Conservation (phyloP, 441 rosid species). For the Melastoma candidum region DNA sequence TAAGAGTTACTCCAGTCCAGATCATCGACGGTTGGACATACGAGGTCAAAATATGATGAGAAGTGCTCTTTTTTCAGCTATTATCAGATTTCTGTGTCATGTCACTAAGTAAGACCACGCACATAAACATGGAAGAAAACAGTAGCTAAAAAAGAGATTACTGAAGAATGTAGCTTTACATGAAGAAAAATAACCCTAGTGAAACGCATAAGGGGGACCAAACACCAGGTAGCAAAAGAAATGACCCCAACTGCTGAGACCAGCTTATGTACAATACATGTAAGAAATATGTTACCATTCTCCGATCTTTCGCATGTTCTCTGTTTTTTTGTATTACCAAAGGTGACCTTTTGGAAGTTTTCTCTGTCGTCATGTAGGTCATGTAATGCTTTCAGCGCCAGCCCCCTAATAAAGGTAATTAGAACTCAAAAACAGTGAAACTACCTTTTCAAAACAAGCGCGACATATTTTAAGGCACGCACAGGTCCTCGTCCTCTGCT, state of each 20-base stretch:
- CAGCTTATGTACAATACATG: slow-evolving; percentile 29
- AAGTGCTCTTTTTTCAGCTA: slow-evolving; percentile 42
- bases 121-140: slow-evolving; percentile 10
- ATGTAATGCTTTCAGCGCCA: slow-evolving; percentile 32
- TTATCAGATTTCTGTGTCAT: slow-evolving; percentile 37
- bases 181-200: slow-evolving; percentile 32
- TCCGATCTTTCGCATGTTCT: no score
- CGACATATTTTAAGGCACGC: slow-evolving; percentile 43
- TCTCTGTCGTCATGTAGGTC: slow-evolving; percentile 22
- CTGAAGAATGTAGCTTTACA: slow-evolving; percentile 22
- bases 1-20: slow-evolving; percentile 52
- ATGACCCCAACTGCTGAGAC: slow-evolving; percentile 50
- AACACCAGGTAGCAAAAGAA: slow-evolving; percentile 64
- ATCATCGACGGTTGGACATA: slow-evolving; percentile 57
- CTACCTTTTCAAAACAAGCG: slow-evolving; percentile 47
- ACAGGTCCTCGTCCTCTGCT: slow-evolving; percentile 33
- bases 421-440: slow-evolving; percentile 3
- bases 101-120: slow-evolving; percentile 10
- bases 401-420: slow-evolving; percentile 14
- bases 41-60: slow-evolving; percentile 35
- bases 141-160: slow-evolving; percentile 8
- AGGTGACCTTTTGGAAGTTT: no score
- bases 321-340: no score
- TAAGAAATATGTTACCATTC: no score
- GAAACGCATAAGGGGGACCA: slow-evolving; percentile 43